Evolutionary conservation across 2,329 filamentous ascomycete species (phyloP).

Genomic region (Calonectria pseudoreteaudii): DNA sequence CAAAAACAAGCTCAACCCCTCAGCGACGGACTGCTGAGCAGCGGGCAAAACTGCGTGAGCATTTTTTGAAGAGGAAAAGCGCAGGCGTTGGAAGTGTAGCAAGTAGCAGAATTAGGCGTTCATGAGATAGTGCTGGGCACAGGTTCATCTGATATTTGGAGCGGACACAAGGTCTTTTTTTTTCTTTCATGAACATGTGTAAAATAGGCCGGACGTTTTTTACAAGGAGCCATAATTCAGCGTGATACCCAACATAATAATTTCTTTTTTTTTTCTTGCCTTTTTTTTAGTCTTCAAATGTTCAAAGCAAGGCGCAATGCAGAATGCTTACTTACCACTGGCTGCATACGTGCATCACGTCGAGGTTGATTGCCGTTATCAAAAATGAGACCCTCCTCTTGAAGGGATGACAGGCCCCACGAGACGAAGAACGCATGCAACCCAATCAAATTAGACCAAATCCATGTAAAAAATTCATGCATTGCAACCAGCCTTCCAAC

Average conservation of each 20-base stretch:
- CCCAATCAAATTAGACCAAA: neutral
- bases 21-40: constrained; percentile 36
- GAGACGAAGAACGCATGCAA: neutral
- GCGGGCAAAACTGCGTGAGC: constrained; percentile 40
- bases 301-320: neutral
- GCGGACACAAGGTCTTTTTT: neutral
- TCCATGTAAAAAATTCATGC: neutral
- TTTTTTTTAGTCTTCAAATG: neutral
- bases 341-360: neutral
- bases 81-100: constrained; percentile 16
- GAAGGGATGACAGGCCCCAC: neutral
- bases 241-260: neutral
- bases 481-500: neutral
- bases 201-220: neutral
- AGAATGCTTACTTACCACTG: neutral
- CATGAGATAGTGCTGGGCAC: neutral
- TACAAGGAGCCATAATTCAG: neutral
- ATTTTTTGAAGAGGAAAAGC: constrained; percentile 40
- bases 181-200: neutral
- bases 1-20: constrained; percentile 23
- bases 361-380: neutral
- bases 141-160: neutral
- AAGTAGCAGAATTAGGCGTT: constrained; percentile 28
- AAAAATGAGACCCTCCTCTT: neutral
- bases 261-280: neutral